A percentile compares a stretch with the other conserved stretches of the same genome.
phyloP scores from a whole-genome alignment of 495 filamentous ascomycete species.

The Darksidea phi region DNA sequence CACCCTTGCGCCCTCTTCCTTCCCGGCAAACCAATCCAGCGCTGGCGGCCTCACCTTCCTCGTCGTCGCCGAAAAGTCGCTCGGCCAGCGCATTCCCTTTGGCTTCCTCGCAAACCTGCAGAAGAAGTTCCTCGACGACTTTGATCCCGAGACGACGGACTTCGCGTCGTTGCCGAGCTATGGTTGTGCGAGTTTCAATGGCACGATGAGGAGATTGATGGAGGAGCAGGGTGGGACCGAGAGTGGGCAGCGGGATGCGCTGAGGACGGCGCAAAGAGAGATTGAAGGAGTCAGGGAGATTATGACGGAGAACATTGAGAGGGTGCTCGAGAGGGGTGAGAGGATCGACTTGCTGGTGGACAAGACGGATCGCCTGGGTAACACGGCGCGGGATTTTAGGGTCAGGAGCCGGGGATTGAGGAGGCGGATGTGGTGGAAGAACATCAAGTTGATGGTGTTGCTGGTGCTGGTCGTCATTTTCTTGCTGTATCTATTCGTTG shows the following conservation, averaged over 20 bases:
- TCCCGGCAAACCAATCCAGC: constrained; percentile 50
- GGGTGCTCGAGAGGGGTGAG: constrained; percentile 90
- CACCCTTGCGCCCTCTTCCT: constrained; percentile 72
- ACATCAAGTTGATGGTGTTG: constrained; percentile 83
- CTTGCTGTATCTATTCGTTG: constrained; percentile 75
- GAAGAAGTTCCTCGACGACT: constrained; percentile 77
- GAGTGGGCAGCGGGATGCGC: constrained; percentile 73
- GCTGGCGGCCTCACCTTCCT: constrained; percentile 82
- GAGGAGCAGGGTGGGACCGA: constrained; percentile 78
- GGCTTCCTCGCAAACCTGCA: constrained; percentile 91
- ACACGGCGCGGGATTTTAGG: constrained; percentile 82
- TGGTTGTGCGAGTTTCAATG: constrained; percentile 84
- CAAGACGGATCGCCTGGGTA: constrained; percentile 90
- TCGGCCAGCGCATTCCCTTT: constrained; percentile 86
- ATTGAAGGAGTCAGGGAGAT: constrained; percentile 92
- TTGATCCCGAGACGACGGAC: constrained; percentile 65
- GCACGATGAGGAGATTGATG: constrained; percentile 72
- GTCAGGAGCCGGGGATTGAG: constrained; percentile 81
- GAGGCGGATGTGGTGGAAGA: constrained; percentile 99
- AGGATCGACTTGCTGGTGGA: constrained; percentile 93
- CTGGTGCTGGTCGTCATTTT: constrained; percentile 78
- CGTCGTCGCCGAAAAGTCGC: constrained; percentile 70
- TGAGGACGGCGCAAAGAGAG: constrained; percentile 77
- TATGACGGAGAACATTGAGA: constrained; percentile 99
- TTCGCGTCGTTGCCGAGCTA: constrained; percentile 81